These are phyloP conservation scores for Nannizziopsis barbatae DNA, from an alignment of 2,329 filamentous ascomycete species.

Conservation along the genomic window DNA sequence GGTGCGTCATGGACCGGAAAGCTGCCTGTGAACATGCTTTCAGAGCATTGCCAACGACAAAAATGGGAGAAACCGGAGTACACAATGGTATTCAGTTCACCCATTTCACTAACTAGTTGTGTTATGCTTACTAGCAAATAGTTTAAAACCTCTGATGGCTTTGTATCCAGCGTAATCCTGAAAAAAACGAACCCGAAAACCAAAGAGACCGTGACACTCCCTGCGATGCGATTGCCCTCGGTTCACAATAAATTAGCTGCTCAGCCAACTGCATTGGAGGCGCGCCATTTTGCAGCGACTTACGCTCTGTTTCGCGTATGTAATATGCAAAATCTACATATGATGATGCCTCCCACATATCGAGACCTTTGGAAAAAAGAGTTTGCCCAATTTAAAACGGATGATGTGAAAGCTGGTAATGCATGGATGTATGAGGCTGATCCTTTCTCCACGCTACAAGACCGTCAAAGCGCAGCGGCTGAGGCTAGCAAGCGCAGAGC, in stretches of 20 bases:
- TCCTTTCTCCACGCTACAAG: constrained; percentile 70
- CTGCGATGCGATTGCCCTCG: constrained; percentile 69
- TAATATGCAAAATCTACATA: constrained; percentile 92
- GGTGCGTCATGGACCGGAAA: constrained; percentile 97
- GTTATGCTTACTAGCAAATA: constrained; percentile 18
- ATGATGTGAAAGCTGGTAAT: constrained; percentile 63
- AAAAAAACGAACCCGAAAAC: constrained; percentile 68
- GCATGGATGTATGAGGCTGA: constrained; percentile 93
- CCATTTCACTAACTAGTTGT: too few species aligned
- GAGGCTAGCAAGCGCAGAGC: constrained; percentile 58
- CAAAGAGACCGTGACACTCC: constrained; percentile 59
- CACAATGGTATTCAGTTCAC: constrained; percentile 49
- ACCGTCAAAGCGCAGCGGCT: constrained; percentile 66
- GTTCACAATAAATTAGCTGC: constrained; percentile 64
- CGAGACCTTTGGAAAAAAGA: constrained; percentile 80
- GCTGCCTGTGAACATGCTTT: constrained; percentile 81
- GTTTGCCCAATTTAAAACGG: constrained; percentile 69
- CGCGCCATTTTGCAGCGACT: constrained; percentile 82
- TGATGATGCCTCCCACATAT: constrained; percentile 84
- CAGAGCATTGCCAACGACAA: constrained; percentile 90
- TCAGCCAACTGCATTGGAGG: constrained; percentile 74
- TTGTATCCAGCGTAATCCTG: constrained; percentile 70
- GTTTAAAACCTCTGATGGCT: constrained; percentile 60
- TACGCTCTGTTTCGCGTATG: constrained; percentile 85
- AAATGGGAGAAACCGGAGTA: constrained; percentile 94